Conservation (phyloP, 106 monocot species). For the Apostasia shenzhenica region DNA sequence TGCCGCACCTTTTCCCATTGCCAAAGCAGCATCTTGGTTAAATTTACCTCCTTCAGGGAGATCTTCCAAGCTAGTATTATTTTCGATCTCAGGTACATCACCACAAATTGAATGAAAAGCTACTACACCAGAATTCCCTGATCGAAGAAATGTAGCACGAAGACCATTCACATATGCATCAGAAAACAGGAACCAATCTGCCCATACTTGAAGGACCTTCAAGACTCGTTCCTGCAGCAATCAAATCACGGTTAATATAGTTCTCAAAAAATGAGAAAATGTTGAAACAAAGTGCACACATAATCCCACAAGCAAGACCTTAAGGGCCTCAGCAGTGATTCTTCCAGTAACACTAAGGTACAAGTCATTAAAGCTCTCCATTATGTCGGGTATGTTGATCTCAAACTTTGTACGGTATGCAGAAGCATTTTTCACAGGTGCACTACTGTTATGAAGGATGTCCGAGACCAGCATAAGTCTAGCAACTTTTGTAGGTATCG, state of each 20-base stretch:
- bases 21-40: conserved; percentile 86
- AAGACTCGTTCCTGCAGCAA: conserved; percentile 80
- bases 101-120: conserved; percentile 87
- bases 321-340: conserved; percentile 96
- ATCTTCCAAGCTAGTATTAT: conserved; percentile 49
- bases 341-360: conserved; percentile 95
- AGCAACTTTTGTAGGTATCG: conserved; percentile 96
- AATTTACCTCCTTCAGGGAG: conserved; percentile 38
- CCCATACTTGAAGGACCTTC: conserved; percentile 99
- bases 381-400: conserved; percentile 79
- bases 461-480: conserved; percentile 99
- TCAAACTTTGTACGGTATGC: conserved; percentile 99
- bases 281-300: neutral
- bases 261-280: neutral
- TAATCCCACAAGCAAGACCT: conserved; percentile 28
- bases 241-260: neutral
- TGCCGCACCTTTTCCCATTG: conserved; percentile 93
- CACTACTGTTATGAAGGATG: conserved; percentile 98
- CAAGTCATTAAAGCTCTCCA: conserved; percentile 98
- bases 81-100: conserved; percentile 84
- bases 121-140: conserved; percentile 78
- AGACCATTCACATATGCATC: conserved; percentile 95
- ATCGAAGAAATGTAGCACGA: conserved; percentile 81
- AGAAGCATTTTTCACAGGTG: conserved; percentile 98
- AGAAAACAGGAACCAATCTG: conserved; percentile 98